Evolutionary conservation across 495 filamentous ascomycete species (phyloP).

Genomic region (Durotheca rogersii): DNA sequence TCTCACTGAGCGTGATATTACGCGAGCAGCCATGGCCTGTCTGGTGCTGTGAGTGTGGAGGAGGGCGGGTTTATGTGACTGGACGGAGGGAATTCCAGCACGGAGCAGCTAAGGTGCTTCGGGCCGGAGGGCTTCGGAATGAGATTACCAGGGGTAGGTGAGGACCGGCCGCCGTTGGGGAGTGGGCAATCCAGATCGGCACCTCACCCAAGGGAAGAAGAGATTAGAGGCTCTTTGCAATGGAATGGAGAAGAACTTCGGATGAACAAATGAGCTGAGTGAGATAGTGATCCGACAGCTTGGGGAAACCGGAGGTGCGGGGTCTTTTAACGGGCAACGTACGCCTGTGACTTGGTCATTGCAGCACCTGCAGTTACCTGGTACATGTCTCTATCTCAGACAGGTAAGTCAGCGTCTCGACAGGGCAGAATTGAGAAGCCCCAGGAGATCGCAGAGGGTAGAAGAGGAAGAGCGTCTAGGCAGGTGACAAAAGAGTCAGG

Average conservation of each 20-base stretch:
- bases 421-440: no score
- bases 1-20: conserved; percentile 41
- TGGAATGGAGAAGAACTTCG: conserved; percentile 16
- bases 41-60: conserved; percentile 16
- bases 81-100: conserved; percentile 8
- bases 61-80: conserved; percentile 15
- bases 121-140: background rate
- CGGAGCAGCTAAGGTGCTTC: conserved; percentile 3
- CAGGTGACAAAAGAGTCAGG: no score
- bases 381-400: no score
- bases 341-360: no score
- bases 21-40: conserved; percentile 41
- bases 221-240: conserved; percentile 8
- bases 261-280: conserved; percentile 19
- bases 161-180: conserved; percentile 12
- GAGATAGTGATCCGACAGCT: conserved; percentile 8
- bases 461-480: conserved; percentile 8
- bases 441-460: conserved; percentile 8
- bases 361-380: conserved; percentile 9
- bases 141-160: conserved; percentile 8
- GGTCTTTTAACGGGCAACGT: conserved; percentile 20
- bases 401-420: no score
- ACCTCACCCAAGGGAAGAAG: conserved; percentile 11
- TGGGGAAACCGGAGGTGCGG: conserved; percentile 21
- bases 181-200: conserved; percentile 16